These are phyloP conservation scores for Calonectria montana DNA, from an alignment of 2,329 filamentous ascomycete species.

Conservation along the genomic window DNA sequence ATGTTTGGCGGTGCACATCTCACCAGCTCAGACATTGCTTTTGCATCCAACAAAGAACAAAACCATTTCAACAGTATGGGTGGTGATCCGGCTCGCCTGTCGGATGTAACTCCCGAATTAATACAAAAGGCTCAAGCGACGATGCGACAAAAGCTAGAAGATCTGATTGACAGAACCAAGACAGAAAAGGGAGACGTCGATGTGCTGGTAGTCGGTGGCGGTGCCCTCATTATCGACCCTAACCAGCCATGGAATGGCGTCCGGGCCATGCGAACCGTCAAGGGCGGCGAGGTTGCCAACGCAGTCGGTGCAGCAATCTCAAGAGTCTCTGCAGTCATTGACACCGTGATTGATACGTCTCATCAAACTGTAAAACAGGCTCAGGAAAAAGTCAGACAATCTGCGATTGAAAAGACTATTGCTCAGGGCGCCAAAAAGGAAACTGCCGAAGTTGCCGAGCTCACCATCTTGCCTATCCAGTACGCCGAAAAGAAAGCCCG, in stretches of 20 bases:
- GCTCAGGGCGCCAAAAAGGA: slow-evolving; percentile 17
- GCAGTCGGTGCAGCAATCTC: slow-evolving; percentile 61
- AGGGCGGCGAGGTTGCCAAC: slow-evolving; percentile 55
- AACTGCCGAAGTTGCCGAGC: slow-evolving; percentile 12
- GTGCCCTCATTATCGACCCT: slow-evolving; percentile 53
- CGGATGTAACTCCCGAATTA: slow-evolving; percentile 43
- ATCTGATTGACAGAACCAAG: slow-evolving; percentile 42
- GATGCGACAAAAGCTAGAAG: slow-evolving; percentile 55
- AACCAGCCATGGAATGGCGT: slow-evolving; percentile 48
- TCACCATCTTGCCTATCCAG: slow-evolving; percentile 15
- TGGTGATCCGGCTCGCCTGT: slow-evolving; percentile 3
- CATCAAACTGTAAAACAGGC: slow-evolving; percentile 9
- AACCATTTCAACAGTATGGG: slow-evolving; percentile 10
- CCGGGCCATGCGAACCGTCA: slow-evolving; percentile 46
- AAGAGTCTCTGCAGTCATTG: slow-evolving; percentile 46
- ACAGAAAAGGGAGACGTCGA: slow-evolving; percentile 40
- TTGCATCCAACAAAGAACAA: slow-evolving; percentile 55
- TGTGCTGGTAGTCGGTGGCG: slow-evolving; percentile 57
- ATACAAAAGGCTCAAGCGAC: background rate
- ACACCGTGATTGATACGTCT: slow-evolving; percentile 2
- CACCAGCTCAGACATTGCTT: slow-evolving; percentile 60
- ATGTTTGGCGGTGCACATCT: slow-evolving; percentile 59
- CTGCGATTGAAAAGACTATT: slow-evolving; percentile 2
- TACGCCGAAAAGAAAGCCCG: slow-evolving; percentile 17
- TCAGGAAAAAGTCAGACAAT: slow-evolving; percentile 6